Base-by-base conservation (phyloP, 106 monocot genomes). In the Apostasia shenzhenica region DNA sequence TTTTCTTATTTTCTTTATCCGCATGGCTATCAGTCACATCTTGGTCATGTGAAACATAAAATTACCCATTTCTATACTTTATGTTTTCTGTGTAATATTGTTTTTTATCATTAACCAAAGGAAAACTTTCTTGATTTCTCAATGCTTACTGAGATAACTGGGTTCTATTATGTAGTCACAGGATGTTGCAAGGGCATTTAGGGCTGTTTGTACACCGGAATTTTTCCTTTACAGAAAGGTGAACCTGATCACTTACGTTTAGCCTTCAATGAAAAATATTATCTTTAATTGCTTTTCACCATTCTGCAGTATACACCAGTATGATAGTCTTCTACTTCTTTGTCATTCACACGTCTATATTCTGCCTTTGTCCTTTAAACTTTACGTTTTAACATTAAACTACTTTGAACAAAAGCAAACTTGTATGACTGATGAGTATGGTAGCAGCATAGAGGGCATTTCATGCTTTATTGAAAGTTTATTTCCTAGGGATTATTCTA, bases 171-270 rank as follows among this genome's bases (percentile, higher is more conserved):
- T 81, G 67, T 78, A 97, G 97, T 80, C 92, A 10, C 97, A 97
- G 76, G 87, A 92, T 68, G 97, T 83, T 73, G 97, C 97, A 12
- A 77, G 79, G 40, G 89, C 97, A 59, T 97, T 92, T 83, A 85
- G 92, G 68, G 97, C 97, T 74, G 92, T 90, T 45, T 97, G 97
- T 79, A 97, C 97, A 3, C 92, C 97, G 7, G 97, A 97, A 59
- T 97, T 97, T 87, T 97, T 87, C 70, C 89, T 97, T 61, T 97
- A 87, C 63, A 97, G 83, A 80, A 97, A 92, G 92, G 97, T 95
- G 37, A 69, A 54, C 3, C 10, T 54, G 54, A 41, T 52, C 1
- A 55, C 26, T 63, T 41, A 12, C 43, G 26, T 26, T 26, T 26
- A 26, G 26, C 26, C 26, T 26, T 26, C 26, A 26, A 26, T 26